phyloP scores from a whole-genome alignment of 2,329 filamentous ascomycete genomes.

The Penicillium rolfsii region DNA sequence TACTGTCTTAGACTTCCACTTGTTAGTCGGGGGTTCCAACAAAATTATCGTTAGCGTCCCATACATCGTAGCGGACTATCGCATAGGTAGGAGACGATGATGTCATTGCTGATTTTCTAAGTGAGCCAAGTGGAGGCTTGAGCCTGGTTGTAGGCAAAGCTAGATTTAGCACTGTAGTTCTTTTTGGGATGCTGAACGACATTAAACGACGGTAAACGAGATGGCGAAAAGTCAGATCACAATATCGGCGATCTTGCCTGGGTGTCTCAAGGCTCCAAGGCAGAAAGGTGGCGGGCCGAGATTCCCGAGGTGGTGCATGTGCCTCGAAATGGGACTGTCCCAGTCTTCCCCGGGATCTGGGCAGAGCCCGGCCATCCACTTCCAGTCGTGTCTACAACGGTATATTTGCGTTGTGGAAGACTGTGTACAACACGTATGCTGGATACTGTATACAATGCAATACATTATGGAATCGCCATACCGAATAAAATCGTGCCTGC shows the following conservation, averaged over 20 bases:
- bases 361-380: background rate
- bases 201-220: background rate
- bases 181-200: background rate
- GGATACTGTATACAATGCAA: too few species aligned
- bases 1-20: background rate
- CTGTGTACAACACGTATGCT: background rate
- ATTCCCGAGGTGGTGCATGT: constrained; percentile 6
- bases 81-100: background rate
- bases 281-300: constrained; percentile 1
- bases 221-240: background rate
- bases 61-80: too few species aligned
- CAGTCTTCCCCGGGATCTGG: background rate
- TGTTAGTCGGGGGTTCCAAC: background rate
- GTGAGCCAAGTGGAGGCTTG: too few species aligned
- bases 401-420: background rate
- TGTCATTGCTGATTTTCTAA: background rate
- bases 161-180: background rate
- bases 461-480: background rate
- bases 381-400: background rate
- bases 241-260: background rate
- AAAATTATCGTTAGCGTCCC: background rate
- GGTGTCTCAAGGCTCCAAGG: background rate
- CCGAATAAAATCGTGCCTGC: background rate
- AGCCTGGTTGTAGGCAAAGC: background rate
- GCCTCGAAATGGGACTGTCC: background rate